These are phyloP conservation scores for Haplosporangium sp. DNA, from an alignment of 371 early-diverging fungal genomes.

Conservation along the genomic window DNA sequence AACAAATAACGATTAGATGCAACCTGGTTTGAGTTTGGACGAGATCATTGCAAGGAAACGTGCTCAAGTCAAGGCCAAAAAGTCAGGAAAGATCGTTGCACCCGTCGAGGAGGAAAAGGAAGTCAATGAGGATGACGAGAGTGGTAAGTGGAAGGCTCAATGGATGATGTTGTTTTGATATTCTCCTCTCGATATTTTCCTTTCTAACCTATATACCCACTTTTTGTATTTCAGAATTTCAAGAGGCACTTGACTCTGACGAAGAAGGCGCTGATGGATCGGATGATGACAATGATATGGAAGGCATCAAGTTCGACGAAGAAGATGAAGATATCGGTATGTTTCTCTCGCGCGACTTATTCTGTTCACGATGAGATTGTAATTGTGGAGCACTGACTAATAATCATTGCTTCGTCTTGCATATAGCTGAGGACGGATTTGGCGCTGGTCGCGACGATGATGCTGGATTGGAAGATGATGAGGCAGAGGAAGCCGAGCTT, in stretches of 20 bases:
- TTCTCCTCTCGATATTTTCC: neutral
- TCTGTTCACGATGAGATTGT: neutral
- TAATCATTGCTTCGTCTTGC: neutral
- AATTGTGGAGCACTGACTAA: neutral
- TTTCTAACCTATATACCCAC: too few relatives aligned
- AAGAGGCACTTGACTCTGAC: slow-evolving; percentile 45
- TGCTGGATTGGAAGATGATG: slow-evolving; percentile 58
- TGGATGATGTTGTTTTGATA: neutral
- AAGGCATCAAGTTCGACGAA: slow-evolving; percentile 53
- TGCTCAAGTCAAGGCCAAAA: slow-evolving; percentile 56
- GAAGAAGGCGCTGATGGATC: slow-evolving; percentile 37
- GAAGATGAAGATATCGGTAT: slow-evolving; percentile 56
- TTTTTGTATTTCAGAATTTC: slow-evolving; percentile 22
- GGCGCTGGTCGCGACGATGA: slow-evolving; percentile 65
- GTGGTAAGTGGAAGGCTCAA: slow-evolving; percentile 18
- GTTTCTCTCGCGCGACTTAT: neutral
- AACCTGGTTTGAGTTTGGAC: slow-evolving; percentile 62
- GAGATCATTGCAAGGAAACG: slow-evolving; percentile 79
- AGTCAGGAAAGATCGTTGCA: slow-evolving; percentile 50
- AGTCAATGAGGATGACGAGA: slow-evolving; percentile 52
- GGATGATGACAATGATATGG: slow-evolving; percentile 48
- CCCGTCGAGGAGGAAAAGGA: slow-evolving; percentile 51
- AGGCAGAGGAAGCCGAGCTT: slow-evolving; percentile 56
- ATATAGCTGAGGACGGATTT: slow-evolving; percentile 63
- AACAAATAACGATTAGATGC: slow-evolving; percentile 12